Conservation (phyloP, 495 filamentous ascomycete genomes). For the Penicillium maclennaniae region DNA sequence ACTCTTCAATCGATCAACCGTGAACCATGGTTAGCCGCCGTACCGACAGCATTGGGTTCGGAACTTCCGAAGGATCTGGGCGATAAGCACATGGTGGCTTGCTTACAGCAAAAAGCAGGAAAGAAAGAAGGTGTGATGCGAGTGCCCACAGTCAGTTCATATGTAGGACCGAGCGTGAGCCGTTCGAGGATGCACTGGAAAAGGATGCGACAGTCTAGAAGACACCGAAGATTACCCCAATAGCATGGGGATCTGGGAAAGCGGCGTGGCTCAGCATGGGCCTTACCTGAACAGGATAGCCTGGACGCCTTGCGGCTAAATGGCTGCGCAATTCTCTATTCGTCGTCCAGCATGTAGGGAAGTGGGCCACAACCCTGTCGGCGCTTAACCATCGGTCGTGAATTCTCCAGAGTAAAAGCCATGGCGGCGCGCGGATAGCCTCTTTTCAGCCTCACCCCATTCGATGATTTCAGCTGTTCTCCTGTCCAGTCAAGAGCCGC, state of each 20-base stretch:
- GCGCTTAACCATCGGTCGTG: constrained; percentile 29
- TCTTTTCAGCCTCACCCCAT: constrained; percentile 25
- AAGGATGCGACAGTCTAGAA: neutral
- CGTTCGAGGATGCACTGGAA: neutral
- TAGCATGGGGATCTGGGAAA: neutral
- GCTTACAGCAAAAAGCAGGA: neutral
- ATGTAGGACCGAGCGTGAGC: neutral
- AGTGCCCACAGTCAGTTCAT: neutral
- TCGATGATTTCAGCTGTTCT: neutral
- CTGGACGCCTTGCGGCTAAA: constrained; percentile 5
- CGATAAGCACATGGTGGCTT: neutral
- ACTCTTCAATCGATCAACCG: neutral
- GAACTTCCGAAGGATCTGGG: neutral
- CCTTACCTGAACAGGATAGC: neutral
- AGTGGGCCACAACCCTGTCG: constrained; percentile 4
- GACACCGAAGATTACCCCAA: neutral
- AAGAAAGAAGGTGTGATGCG: neutral
- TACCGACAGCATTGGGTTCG: neutral
- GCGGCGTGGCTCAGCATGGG: neutral
- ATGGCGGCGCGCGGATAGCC: constrained; percentile 19
- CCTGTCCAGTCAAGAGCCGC: constrained; percentile 26
- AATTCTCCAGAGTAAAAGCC: constrained; percentile 23
- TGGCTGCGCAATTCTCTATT: neutral
- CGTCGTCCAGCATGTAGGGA: neutral
- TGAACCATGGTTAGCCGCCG: neutral